Evolutionary conservation across 179 eudicot genomes (phyloP).

Genomic region (Beta corolliflora): DNA sequence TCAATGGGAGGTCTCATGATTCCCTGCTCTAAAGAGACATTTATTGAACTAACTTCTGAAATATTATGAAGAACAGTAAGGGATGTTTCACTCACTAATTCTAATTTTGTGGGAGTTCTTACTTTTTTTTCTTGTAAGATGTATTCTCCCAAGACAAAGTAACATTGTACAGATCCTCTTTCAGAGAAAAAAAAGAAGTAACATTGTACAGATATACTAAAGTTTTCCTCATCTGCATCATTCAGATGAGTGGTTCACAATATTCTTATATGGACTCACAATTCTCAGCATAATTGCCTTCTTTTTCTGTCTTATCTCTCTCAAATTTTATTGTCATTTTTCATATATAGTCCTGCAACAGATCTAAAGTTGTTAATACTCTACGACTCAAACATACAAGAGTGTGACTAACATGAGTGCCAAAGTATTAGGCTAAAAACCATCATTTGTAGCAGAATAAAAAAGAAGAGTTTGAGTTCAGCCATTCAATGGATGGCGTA

Average conservation of each 20-base stretch:
- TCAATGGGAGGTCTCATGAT: constrained; percentile 46
- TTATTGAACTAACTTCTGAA: constrained; percentile 12
- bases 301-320: not conserved
- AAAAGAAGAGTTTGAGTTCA: not conserved
- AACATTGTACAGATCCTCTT: not conserved
- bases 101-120: not conserved
- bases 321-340: not conserved
- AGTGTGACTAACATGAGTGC: not conserved
- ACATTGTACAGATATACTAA: not conserved
- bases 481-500: too few relatives aligned
- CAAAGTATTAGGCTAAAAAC: not conserved
- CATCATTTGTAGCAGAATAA: not conserved
- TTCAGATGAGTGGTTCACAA: constrained; percentile 18
- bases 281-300: not conserved
- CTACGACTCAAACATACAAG: not conserved
- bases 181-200: not conserved
- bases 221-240: constrained; percentile 17
- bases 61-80: not conserved
- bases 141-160: not conserved
- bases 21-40: constrained; percentile 29
- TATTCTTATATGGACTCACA: not conserved
- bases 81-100: not conserved
- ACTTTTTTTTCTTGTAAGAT: not conserved
- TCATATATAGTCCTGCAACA: not conserved
- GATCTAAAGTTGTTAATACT: not conserved